Evolutionary conservation across 371 early-diverging fungal genomes (phyloP).

Genomic region (Saksenaea oblongispora): DNA sequence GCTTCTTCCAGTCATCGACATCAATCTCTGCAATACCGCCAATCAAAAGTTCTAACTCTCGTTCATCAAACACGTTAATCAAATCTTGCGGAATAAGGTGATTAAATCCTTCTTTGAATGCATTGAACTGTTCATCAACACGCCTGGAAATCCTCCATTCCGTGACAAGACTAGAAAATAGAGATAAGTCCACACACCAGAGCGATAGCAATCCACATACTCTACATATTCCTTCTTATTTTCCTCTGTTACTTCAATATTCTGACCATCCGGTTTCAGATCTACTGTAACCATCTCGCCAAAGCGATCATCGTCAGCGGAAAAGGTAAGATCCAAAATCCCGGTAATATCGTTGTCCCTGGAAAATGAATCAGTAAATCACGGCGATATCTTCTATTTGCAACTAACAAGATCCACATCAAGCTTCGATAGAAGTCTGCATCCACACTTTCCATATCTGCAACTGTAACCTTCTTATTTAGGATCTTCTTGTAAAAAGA

Average conservation of each 20-base stretch:
- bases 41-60: conserved; percentile 97
- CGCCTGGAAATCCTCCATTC: conserved; percentile 85
- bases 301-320: conserved; percentile 90
- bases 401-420: conserved; percentile 86
- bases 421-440: conserved; percentile 90
- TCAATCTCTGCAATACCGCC: conserved; percentile 98
- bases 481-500: conserved; percentile 97
- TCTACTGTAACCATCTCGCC: conserved; percentile 90
- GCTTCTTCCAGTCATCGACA: conserved; percentile 99
- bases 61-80: conserved; percentile 95
- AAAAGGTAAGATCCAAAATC: conserved; percentile 88
- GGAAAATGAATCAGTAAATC: conserved; percentile 9
- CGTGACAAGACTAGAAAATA: conserved; percentile 63
- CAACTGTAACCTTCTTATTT: conserved; percentile 80
- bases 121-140: conserved; percentile 93
- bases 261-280: conserved; percentile 86
- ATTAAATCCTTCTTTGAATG: conserved; percentile 94
- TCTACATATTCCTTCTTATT: conserved; percentile 97
- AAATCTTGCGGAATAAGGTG: conserved; percentile 94
- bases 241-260: conserved; percentile 94
- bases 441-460: conserved; percentile 97
- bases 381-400: not conserved
- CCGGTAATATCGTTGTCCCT: conserved; percentile 89
- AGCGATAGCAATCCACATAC: conserved; percentile 26
- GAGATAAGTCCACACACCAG: not conserved